phyloP scores from a whole-genome alignment of 2,329 filamentous ascomycete genomes.

The Ascochyta koolunga region DNA sequence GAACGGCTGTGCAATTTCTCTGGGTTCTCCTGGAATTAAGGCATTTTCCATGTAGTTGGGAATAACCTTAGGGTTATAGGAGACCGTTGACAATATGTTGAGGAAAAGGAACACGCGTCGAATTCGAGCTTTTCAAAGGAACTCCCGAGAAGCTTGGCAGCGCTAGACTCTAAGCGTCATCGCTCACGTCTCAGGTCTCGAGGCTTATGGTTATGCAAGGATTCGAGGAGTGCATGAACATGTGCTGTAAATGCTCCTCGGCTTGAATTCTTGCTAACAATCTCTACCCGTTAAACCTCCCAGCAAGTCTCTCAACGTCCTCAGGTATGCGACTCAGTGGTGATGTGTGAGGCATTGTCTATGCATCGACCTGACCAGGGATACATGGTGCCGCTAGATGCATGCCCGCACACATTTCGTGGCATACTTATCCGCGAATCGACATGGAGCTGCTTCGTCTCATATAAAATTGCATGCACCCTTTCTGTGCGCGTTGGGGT shows the following conservation, averaged over 20 bases:
- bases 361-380: neutral
- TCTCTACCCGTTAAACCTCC: neutral
- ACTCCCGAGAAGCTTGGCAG: constrained; percentile 11
- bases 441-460: neutral
- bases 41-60: constrained; percentile 34
- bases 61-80: constrained; percentile 35
- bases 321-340: neutral
- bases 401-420: neutral
- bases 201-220: neutral
- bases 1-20: constrained; percentile 46
- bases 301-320: neutral
- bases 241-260: neutral
- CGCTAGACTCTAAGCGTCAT: constrained; percentile 11
- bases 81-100: constrained; percentile 41
- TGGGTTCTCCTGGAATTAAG: constrained; percentile 43
- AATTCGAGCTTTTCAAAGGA: constrained; percentile 6
- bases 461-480: neutral
- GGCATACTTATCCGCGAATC: neutral
- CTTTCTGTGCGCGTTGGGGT: neutral
- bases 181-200: neutral
- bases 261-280: neutral
- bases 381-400: neutral
- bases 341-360: neutral
- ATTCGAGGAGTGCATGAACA: neutral
- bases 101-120: constrained; percentile 23